Evolutionary conservation across 2,329 filamentous ascomycete genomes (phyloP).

Genomic region (Fusarium palustre): DNA sequence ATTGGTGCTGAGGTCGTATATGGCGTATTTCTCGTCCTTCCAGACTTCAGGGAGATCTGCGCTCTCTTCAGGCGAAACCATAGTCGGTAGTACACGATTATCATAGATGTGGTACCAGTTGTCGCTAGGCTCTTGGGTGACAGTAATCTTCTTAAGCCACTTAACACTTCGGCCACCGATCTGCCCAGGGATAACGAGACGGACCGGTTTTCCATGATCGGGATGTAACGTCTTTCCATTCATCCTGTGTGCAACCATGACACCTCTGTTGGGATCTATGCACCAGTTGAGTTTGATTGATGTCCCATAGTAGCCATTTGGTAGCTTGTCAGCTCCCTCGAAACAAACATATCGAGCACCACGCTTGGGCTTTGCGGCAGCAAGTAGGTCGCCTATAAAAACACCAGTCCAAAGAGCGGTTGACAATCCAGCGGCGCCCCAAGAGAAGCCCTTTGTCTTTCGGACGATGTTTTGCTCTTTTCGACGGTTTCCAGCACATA

Average conservation of each 20-base stretch:
- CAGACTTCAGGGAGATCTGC: conserved; percentile 80
- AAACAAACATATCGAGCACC: conserved; percentile 88
- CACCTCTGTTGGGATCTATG: conserved; percentile 82
- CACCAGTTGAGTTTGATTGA: conserved; percentile 90
- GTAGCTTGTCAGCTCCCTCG: conserved; percentile 88
- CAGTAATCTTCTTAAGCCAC: conserved; percentile 84
- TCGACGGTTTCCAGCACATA: conserved; percentile 90
- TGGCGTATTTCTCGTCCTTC: conserved; percentile 90
- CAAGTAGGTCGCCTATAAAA: conserved; percentile 77
- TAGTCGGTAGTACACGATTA: conserved; percentile 89
- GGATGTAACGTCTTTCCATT: conserved; percentile 84
- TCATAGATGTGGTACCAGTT: conserved; percentile 98
- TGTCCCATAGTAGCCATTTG: conserved; percentile 90
- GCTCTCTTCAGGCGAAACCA: conserved; percentile 83
- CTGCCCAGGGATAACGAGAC: conserved; percentile 87
- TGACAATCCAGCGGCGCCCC: conserved; percentile 88
- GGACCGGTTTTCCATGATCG: conserved; percentile 87
- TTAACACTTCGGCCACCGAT: conserved; percentile 94
- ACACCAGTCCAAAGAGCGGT: conserved; percentile 91
- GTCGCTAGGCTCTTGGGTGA: conserved; percentile 83
- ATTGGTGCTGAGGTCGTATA: conserved; percentile 91
- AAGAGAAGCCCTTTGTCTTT: conserved; percentile 94
- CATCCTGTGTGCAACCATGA: conserved; percentile 91
- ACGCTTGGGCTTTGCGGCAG: conserved; percentile 73
- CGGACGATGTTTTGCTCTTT: conserved; percentile 94